Evolutionary conservation across 495 filamentous ascomycete genomes (phyloP).

Genomic region (Aspergillus coremiiformis): DNA sequence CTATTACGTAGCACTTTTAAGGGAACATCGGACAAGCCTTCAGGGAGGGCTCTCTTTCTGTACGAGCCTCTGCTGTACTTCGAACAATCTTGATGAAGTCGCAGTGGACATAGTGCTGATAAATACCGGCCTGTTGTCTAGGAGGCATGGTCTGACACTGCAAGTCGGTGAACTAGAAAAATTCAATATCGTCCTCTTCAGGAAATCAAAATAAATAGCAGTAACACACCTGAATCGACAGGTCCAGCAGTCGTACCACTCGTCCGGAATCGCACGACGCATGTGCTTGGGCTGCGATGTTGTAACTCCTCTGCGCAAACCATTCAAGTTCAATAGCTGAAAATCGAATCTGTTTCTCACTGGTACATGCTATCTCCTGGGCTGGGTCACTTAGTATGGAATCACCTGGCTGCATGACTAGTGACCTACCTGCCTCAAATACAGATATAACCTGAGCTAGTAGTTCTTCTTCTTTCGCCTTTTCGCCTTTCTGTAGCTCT

Average conservation of each 20-base stretch:
- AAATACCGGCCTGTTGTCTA: conserved; percentile 40
- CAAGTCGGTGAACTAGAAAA: conserved; percentile 47
- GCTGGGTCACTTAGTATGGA: conserved; percentile 31
- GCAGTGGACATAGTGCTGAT: conserved; percentile 55
- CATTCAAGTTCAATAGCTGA: conserved; percentile 66
- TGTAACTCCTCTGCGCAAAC: conserved; percentile 75
- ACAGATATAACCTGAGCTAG: conserved; percentile 50
- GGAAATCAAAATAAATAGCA: not conserved
- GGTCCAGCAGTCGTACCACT: conserved; percentile 49
- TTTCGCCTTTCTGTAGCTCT: conserved; percentile 40
- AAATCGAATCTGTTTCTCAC: conserved; percentile 28
- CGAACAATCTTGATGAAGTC: conserved; percentile 60
- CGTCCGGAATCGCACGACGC: conserved; percentile 44
- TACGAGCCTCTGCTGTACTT: conserved; percentile 53
- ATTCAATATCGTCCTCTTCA: not conserved
- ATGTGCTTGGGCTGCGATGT: conserved; percentile 56
- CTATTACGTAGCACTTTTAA: not conserved
- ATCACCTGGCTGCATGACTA: not conserved
- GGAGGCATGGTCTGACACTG: conserved; percentile 46
- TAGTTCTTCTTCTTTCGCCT: conserved; percentile 10
- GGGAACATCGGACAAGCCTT: conserved; percentile 25
- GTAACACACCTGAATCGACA: conserved; percentile 44
- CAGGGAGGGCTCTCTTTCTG: conserved; percentile 51
- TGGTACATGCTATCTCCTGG: conserved; percentile 33
- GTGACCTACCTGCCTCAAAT: conserved; percentile 54